A percentile compares a stretch with the other conserved stretches of the same genome.
Conservation (phyloP, 1,284 basidiomycete genomes). For the Fomitiporia mediterranea region DNA sequence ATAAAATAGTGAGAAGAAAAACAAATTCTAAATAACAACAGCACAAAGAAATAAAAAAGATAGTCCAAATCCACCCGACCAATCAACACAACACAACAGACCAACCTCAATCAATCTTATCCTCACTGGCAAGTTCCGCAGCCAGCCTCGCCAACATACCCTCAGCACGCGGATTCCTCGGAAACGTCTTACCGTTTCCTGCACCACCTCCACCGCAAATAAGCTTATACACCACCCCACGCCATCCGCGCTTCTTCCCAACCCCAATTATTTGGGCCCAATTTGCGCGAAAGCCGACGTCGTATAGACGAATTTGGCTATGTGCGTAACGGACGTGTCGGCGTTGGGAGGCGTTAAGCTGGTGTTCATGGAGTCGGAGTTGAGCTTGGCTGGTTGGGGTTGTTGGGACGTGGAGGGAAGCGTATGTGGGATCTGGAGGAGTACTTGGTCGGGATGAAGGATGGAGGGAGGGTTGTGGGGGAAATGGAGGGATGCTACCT, state of each 20-base stretch:
- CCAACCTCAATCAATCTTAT: conserved; percentile 32
- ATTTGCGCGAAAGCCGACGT: conserved; percentile 73
- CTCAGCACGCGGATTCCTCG: conserved; percentile 60
- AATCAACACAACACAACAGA: neutral
- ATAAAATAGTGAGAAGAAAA: too few relatives aligned
- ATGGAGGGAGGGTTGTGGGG: conserved; percentile 48
- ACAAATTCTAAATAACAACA: too few relatives aligned
- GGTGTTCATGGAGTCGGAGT: conserved; percentile 49
- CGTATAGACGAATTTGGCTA: conserved; percentile 62
- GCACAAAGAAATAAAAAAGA: neutral
- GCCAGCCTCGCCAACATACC: conserved; percentile 60
- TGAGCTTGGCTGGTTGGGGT: neutral
- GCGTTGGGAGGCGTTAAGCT: conserved; percentile 68
- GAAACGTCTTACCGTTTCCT: conserved; percentile 64
- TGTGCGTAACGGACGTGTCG: conserved; percentile 65
- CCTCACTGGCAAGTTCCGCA: conserved; percentile 48
- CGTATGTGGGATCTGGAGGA: neutral
- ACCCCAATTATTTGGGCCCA: conserved; percentile 63
- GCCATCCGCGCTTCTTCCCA: conserved; percentile 32
- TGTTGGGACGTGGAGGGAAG: neutral
- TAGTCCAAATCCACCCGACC: too few relatives aligned
- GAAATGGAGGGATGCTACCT: conserved; percentile 14
- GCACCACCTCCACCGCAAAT: conserved; percentile 53
- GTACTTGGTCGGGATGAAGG: conserved; percentile 30
- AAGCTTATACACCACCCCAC: conserved; percentile 48